Evolutionary conservation across 805 yeast species (phyloP).

Genomic region (Yarrowia deformans): DNA sequence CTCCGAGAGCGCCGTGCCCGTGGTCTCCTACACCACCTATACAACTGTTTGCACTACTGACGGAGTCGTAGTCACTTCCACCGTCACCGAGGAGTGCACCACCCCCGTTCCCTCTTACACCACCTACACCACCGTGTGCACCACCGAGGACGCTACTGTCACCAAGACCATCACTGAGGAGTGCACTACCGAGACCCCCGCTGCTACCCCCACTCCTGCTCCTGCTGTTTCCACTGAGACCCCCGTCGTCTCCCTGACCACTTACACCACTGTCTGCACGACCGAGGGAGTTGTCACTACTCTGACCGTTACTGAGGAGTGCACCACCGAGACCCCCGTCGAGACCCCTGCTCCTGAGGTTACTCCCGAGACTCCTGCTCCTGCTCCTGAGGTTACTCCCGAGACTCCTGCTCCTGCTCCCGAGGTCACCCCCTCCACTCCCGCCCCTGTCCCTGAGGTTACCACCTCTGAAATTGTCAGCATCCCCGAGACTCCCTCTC

Average conservation of each 20-base stretch:
- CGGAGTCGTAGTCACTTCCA: neutral
- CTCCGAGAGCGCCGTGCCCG: neutral
- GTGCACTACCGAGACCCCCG: conserved; percentile 1
- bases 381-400: neutral
- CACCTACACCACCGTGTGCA: conserved; percentile 19
- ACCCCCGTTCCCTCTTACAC: neutral
- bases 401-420: neutral
- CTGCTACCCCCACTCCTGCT: neutral
- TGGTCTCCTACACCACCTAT: conserved; percentile 20
- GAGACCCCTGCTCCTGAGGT: conserved; percentile 4
- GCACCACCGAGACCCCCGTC: neutral
- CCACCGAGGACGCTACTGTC: neutral
- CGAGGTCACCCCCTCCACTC: neutral
- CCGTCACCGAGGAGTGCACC: conserved; percentile 24
- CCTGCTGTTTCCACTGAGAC: neutral
- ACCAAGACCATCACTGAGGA: conserved; percentile 8
- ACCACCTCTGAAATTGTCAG: neutral
- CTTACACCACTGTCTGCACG: conserved; percentile 17
- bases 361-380: neutral
- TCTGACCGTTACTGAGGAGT: conserved; percentile 9
- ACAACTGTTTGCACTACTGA: conserved; percentile 10
- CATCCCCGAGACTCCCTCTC: neutral
- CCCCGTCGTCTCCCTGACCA: conserved; percentile 12
- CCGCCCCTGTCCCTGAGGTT: neutral
- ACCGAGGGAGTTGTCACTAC: conserved; percentile 13